Evolutionary conservation across 192 early-diverging fungal species (phyloP), one percentile per base, ranked within the genome.

Genomic region (Coemansia guatemalensis): DNA sequence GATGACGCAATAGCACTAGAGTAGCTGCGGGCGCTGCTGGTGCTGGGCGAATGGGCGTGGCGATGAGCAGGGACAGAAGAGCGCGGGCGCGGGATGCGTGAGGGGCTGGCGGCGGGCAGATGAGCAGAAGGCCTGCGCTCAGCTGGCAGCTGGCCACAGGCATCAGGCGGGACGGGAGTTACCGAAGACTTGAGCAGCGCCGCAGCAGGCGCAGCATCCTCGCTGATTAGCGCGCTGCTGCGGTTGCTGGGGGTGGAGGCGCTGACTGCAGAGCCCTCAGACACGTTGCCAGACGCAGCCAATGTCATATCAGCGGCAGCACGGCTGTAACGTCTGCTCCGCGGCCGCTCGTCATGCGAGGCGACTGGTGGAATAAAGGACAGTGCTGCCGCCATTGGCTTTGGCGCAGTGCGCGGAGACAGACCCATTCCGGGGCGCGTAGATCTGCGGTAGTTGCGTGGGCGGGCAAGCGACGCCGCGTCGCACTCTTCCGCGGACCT

Each of bases 81-180:
- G 18, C 48, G 62, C n/a, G 69, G 62, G 30, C 63, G 30, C 2
- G 69, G 69, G 35, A 71, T 71, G 22, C 69, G 69, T 26, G 69
- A 65, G 2, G 62, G 56, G 24, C 48, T 61, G 24, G 2, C 11
- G 24, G 51, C 53, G 33, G 23, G 29, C 53, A 25, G n/a, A 21
- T n/a, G 49, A 5, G 17, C 39, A 21, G 29, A 41, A 47, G 18
- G 51, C 11, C 44, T 53, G 58, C 29, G 22, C 24, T 22, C 22
- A 1, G 24, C 51, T 44, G 39, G 9, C 14, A 39, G 33, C 17
- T 22, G 29, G 51, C 25, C 9, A 35, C 53, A 39, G 41, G 8
- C 17, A 2, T 23, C 53, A 55, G 52, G 7, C 35, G 22, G 20
- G 25, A 48, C n/a, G 39, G 47, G 50, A 3, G 55, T 21, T 21